Evolutionary conservation across 306 rosid species (phyloP).

Genomic region (Pterocarpus macrocarpus): DNA sequence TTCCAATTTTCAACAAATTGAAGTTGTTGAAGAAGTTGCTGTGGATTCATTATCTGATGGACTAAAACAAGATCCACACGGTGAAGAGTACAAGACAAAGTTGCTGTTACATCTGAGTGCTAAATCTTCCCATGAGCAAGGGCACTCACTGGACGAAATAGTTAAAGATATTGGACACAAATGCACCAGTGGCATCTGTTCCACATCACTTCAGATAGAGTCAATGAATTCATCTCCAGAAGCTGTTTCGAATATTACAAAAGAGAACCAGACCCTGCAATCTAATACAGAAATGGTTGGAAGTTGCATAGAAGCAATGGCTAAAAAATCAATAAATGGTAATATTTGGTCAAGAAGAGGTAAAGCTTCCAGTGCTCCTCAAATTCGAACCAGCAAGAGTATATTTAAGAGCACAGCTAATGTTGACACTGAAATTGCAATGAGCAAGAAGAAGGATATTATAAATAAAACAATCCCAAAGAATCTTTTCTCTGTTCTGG

Average conservation of each 20-base stretch:
- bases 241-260: constrained; percentile 35
- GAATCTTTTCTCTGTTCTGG: constrained; percentile 40
- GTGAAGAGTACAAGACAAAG: background rate
- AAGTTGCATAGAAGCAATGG: constrained; percentile 41
- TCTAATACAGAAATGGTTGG: constrained; percentile 49
- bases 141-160: constrained; percentile 27
- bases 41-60: constrained; percentile 23
- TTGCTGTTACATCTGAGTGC: no score
- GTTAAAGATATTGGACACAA: constrained; percentile 42
- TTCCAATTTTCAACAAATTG: constrained; percentile 28
- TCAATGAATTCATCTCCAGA: constrained; percentile 39
- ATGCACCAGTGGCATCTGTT: constrained; percentile 30
- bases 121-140: no score
- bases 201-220: constrained; percentile 35
- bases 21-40: constrained; percentile 30
- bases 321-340: constrained; percentile 39
- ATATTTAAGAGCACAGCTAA: constrained; percentile 21
- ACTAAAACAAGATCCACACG: constrained; percentile 29
- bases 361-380: constrained; percentile 63
- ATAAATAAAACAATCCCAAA: constrained; percentile 5
- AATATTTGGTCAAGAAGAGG: constrained; percentile 84
- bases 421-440: constrained; percentile 29
- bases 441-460: constrained; percentile 36
- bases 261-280: constrained; percentile 42
- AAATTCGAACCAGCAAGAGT: constrained; percentile 53